Conservation (phyloP, 2,329 filamentous ascomycete genomes). For the Didymella lethalis region DNA sequence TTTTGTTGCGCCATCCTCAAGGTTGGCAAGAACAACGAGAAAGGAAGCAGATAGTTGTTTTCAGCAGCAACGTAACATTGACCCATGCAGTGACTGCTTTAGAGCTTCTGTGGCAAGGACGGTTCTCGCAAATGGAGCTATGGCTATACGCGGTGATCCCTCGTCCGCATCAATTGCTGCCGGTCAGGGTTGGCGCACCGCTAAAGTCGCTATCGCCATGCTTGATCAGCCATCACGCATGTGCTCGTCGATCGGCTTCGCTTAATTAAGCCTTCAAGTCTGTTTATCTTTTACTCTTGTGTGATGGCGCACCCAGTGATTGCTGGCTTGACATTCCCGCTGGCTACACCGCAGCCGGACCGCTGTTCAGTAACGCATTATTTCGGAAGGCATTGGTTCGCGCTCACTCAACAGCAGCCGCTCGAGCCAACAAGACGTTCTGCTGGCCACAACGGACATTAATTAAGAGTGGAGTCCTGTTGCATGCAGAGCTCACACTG, state of each 20-base stretch:
- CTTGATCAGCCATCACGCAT: conserved; percentile 18
- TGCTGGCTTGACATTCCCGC: not conserved
- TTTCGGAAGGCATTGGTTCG: not conserved
- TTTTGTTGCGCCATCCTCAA: conserved; percentile 9
- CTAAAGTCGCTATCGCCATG: conserved; percentile 1
- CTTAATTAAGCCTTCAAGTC: not conserved
- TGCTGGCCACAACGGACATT: not conserved
- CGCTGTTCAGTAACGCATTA: not conserved
- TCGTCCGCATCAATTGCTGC: not conserved
- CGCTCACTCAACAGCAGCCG: conserved; percentile 1
- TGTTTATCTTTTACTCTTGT: conserved; percentile 5
- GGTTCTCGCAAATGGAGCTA: conserved; percentile 1
- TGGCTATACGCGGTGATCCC: not conserved
- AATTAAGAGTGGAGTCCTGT: conserved; percentile 7
- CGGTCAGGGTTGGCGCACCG: not conserved
- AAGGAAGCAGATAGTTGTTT: not conserved
- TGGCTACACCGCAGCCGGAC: conserved; percentile 5
- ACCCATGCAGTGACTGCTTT: not conserved
- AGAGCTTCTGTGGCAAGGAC: conserved; percentile 9
- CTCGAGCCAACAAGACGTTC: conserved; percentile 2
- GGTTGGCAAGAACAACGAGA: conserved; percentile 6
- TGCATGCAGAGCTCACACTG: conserved; percentile 9
- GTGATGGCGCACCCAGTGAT: not conserved
- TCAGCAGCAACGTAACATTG: conserved; percentile 1
- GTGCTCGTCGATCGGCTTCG: conserved; percentile 10